Conservation (phyloP, 768 basidiomycete genomes). For the Leccinum rimulosum region DNA sequence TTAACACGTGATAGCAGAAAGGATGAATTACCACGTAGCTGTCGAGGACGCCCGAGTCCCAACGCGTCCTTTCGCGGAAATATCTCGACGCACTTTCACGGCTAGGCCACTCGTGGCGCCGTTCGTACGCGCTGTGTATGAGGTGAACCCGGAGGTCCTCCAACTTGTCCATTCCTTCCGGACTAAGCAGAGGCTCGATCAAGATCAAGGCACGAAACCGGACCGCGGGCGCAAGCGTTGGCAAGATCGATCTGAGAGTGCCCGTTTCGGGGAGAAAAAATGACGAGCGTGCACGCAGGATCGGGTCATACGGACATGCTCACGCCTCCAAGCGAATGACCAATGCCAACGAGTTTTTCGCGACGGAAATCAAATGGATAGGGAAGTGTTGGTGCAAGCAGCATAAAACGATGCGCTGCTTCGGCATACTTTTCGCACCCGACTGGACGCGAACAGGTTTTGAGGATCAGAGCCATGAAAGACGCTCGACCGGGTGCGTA, state of each 20-base stretch:
- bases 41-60: conserved; percentile 54
- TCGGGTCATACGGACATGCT: conserved; percentile 44
- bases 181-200: conserved; percentile 63
- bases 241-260: conserved; percentile 48
- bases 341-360: conserved; percentile 58
- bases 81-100: conserved; percentile 39
- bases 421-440: conserved; percentile 63
- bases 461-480: background rate
- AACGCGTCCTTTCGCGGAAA: conserved; percentile 39
- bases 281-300: background rate
- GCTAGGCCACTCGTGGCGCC: conserved; percentile 52
- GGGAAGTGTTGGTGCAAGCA: conserved; percentile 37
- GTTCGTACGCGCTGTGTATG: conserved; percentile 45
- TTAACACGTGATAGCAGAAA: background rate
- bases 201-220: conserved; percentile 53
- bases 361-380: conserved; percentile 45
- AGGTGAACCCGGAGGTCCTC: conserved; percentile 40
- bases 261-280: background rate
- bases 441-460: conserved; percentile 37
- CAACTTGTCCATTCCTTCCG: conserved; percentile 44
- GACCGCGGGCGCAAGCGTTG: conserved; percentile 43
- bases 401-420: conserved; percentile 56
- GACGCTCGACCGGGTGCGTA: background rate
- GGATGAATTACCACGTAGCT: conserved; percentile 49
- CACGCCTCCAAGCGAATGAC: conserved; percentile 68